Percentiles rank a stretch among this genome's conserved stretches.
phyloP scores from a whole-genome alignment of 306 rosid species.

The Lotus japonicus region DNA sequence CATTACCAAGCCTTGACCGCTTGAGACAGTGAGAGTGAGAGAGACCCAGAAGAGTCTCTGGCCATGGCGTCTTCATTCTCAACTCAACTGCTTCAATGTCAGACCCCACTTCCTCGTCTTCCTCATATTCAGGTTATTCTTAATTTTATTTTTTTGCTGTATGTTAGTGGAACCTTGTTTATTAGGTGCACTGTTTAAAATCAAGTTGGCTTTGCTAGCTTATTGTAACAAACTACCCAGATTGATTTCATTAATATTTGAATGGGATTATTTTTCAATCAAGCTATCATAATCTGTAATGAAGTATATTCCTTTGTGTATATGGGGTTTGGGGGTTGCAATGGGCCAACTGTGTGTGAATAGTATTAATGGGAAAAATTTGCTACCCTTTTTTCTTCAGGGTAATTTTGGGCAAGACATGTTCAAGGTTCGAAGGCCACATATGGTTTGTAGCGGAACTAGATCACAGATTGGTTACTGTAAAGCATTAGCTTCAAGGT shows the following conservation, averaged over 20 bases:
- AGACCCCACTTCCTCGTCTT: no score
- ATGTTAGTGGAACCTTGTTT: not conserved
- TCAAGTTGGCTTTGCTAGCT: not conserved
- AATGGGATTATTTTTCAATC: not conserved
- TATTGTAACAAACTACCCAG: slow-evolving; percentile 2
- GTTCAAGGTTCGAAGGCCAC: slow-evolving; percentile 21
- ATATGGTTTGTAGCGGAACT: not conserved
- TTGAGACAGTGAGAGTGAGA: not conserved
- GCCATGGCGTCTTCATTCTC: slow-evolving; percentile 40
- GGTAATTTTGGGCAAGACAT: slow-evolving; percentile 20
- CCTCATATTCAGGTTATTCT: no score
- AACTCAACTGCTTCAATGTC: slow-evolving; percentile 31
- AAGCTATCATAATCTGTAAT: not conserved
- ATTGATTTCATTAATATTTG: no score
- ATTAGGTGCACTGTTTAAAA: not conserved
- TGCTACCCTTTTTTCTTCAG: slow-evolving; percentile 28
- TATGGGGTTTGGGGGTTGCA: not conserved
- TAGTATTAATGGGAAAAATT: not conserved
- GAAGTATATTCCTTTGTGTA: not conserved
- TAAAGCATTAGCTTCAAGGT: slow-evolving; percentile 29
- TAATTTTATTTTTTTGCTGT: no score
- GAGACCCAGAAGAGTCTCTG: not conserved
- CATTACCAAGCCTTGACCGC: not conserved
- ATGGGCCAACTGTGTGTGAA: not conserved
- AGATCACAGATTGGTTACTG: slow-evolving; percentile 10